These are phyloP conservation scores for Penicillium occitanis DNA, from an alignment of 2,329 filamentous ascomycete genomes.

Conservation along the genomic window DNA sequence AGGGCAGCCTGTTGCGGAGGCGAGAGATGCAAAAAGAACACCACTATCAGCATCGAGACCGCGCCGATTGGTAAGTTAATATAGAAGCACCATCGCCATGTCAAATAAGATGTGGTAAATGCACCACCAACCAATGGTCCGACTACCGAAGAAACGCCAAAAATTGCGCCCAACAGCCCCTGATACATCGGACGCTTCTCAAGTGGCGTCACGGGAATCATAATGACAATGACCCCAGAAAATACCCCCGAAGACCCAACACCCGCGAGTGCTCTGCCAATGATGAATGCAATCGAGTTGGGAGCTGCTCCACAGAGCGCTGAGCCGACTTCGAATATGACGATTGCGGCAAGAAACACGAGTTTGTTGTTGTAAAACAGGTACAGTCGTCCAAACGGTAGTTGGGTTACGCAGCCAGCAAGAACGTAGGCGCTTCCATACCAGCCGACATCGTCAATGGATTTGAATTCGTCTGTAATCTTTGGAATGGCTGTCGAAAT, in stretches of 20 bases:
- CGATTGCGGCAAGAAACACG: not conserved
- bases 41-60: slow-evolving; percentile 29
- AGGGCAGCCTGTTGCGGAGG: too few species aligned
- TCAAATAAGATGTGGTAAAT: slow-evolving; percentile 56
- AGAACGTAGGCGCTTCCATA: not conserved
- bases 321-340: not conserved
- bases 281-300: too few species aligned
- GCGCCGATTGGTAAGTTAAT: slow-evolving; percentile 50
- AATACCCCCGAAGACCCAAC: too few species aligned
- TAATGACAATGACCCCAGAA: too few species aligned
- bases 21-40: slow-evolving; percentile 30
- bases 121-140: slow-evolving; percentile 62
- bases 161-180: slow-evolving; percentile 62
- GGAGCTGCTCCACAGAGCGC: not conserved
- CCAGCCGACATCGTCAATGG: not conserved
- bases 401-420: not conserved
- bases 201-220: too few species aligned
- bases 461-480: not conserved
- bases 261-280: too few species aligned
- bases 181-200: slow-evolving; percentile 56
- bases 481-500: not conserved
- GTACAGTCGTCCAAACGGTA: not conserved
- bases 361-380: not conserved
- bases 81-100: slow-evolving; percentile 62
- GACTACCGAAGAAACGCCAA: slow-evolving; percentile 59